A percentile compares a stretch with the other conserved stretches of the same genome.
phyloP scores from a whole-genome alignment of 352 stramenopile species.

The Aphanomyces euteiches region DNA sequence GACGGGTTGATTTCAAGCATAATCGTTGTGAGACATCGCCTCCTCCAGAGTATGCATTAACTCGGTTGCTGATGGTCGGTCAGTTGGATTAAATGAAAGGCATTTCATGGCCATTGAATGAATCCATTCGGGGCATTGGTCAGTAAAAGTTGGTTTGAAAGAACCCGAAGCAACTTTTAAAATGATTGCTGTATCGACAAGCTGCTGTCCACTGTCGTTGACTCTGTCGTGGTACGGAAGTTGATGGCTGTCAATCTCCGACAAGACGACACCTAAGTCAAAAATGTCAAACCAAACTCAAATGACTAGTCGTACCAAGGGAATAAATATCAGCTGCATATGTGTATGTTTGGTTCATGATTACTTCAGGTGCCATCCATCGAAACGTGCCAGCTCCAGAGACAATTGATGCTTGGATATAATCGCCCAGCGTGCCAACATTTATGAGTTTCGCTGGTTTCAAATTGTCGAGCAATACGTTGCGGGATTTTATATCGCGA shows the following conservation, averaged over 20 bases:
- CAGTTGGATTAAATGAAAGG: background rate
- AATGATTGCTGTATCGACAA: background rate
- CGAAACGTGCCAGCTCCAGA: constrained; percentile 4
- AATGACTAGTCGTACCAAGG: background rate
- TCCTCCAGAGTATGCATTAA: background rate
- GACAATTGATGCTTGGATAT: constrained; percentile 1
- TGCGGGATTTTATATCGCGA: constrained; percentile 51
- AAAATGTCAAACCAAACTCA: background rate
- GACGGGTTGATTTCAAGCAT: too few relatives aligned
- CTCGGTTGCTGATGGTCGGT: background rate
- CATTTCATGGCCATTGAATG: background rate
- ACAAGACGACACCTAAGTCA: constrained; percentile 25
- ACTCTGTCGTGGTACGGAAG: constrained; percentile 14
- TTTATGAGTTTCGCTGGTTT: constrained; percentile 55
- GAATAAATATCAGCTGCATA: constrained; percentile 22
- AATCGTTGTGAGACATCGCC: too few relatives aligned
- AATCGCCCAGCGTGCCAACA: constrained; percentile 48
- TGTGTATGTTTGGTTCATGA: constrained; percentile 26
- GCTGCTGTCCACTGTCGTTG: background rate
- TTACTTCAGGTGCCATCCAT: constrained; percentile 22
- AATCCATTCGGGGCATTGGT: background rate
- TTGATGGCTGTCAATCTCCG: constrained; percentile 23
- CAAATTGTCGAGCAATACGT: constrained; percentile 44
- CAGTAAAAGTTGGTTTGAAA: background rate
- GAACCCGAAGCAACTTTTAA: background rate